Percentiles rank a stretch among this genome's conserved stretches.
phyloP scores from a whole-genome alignment of 2,329 filamentous ascomycete species.

The Rhytidhysteron rufulum region DNA sequence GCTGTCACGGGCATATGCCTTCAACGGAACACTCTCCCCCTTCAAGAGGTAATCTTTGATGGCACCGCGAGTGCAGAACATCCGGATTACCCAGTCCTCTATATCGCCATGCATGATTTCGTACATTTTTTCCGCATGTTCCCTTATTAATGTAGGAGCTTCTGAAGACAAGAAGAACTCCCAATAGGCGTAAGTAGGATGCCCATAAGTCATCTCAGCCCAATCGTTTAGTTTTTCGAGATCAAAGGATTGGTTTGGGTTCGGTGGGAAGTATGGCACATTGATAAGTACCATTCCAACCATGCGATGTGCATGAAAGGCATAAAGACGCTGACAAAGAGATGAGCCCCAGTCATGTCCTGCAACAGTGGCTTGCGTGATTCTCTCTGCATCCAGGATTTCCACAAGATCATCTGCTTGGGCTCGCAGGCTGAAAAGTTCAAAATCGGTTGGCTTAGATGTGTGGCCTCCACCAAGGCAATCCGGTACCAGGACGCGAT shows the following conservation, averaged over 20 bases:
- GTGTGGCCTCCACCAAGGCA: too few relatives aligned
- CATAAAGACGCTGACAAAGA: conserved; percentile 40
- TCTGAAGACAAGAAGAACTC: conserved; percentile 42
- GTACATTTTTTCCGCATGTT: conserved; percentile 38
- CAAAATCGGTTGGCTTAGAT: too few relatives aligned
- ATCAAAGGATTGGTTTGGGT: conserved; percentile 27
- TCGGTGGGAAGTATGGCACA: conserved; percentile 40
- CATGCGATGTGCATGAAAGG: conserved; percentile 40
- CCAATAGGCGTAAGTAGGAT: conserved; percentile 43
- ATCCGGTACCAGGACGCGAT: too few relatives aligned
- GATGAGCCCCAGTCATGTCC: conserved; percentile 51
- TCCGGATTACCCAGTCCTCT: conserved; percentile 23
- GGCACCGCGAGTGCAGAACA: conserved; percentile 34
- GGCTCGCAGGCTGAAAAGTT: conserved; percentile 5
- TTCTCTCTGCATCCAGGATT: conserved; percentile 34
- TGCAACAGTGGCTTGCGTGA: too few relatives aligned
- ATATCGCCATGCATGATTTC: conserved; percentile 31
- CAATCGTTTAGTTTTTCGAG: conserved; percentile 31
- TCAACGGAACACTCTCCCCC: conserved; percentile 11
- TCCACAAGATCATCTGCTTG: conserved; percentile 9
- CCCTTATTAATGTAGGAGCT: conserved; percentile 34
- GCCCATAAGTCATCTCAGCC: conserved; percentile 34
- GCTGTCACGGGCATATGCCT: conserved; percentile 30
- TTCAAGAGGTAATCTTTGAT: conserved; percentile 28
- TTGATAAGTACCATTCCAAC: conserved; percentile 42